Base-by-base conservation (phyloP, 2,329 filamentous ascomycete genomes). In the Beauveria asiatica region DNA sequence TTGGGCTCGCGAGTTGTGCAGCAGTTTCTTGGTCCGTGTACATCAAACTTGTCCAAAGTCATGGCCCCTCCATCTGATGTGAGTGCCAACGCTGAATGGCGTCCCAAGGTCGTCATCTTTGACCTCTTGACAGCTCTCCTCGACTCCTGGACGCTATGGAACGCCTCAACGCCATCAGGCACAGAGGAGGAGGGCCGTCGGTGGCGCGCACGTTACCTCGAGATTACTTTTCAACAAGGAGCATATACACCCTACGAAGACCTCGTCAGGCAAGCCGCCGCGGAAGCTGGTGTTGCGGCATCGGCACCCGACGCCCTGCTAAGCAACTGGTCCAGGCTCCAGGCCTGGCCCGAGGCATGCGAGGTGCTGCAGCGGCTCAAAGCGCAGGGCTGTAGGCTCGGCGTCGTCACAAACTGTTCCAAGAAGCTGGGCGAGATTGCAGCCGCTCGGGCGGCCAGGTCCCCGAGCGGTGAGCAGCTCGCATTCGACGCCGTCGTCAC, bases 61-160 rank as follows among this genome's bases (percentile, higher is more conserved):
- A 51, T 50, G 51, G 19, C 45, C 17, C 27, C 46, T 45, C 37
- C 11, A n/a, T 33, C 42, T 44, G 23, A 23, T 25, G 21, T 25
- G 16, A 19, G 16, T 16, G 8, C 30, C 48, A 21, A 21, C 48
- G 21, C 52, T 1, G 27, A 42, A 5, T 72, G 70, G 70, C 65
- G 61, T 5, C 71, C 71, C 1, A 69, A 69, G 64, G 74, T 68
- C 51, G 66, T 76, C 1, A 62, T 76, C 33, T 76, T 76, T 37
- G 74, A 76, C 60, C 72, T 76, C 30, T 70, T 76, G 25, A 76
- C 74, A 1, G 74, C 67, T 16, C 70, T 76, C 0, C 63, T 74
- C 7, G 69, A 76, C 65, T 75, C 72, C 3, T 75, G 74, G 74
- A 69, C 64, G 16, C 62, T 75, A 9, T 76, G 74, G 74, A 65